phyloP scores from a whole-genome alignment of 73 alveolate species.

The Diophrys appendiculata region DNA sequence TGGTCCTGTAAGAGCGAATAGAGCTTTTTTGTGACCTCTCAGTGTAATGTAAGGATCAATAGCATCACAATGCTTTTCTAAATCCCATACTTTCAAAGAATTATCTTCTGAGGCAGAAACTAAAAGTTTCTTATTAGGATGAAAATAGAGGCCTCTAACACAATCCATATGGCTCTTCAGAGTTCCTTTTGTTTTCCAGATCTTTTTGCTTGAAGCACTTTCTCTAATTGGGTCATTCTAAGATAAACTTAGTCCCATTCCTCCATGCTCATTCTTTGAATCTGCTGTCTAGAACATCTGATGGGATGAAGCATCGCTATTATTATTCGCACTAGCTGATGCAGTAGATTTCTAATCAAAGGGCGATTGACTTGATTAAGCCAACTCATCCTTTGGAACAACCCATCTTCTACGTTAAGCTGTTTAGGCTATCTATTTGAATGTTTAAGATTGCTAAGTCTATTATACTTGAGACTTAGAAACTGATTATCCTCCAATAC shows the following conservation, averaged over 20 bases:
- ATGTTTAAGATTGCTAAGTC: too few species aligned
- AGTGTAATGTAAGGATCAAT: slow-evolving; percentile 76
- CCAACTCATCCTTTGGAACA: neutral
- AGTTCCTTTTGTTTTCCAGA: slow-evolving; percentile 5
- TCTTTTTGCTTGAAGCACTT: neutral
- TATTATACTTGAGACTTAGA: too few species aligned
- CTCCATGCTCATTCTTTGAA: neutral
- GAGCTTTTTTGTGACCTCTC: slow-evolving; percentile 79
- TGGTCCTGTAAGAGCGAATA: slow-evolving; percentile 66
- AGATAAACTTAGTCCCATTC: neutral
- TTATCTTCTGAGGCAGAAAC: slow-evolving; percentile 74
- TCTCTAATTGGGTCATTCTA: slow-evolving; percentile 36
- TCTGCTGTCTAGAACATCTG: neutral
- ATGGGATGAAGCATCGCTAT: neutral
- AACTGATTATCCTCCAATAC: too few species aligned
- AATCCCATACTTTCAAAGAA: slow-evolving; percentile 70
- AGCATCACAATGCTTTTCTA: slow-evolving; percentile 23
- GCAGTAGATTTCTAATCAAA: neutral
- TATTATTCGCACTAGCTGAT: too few species aligned
- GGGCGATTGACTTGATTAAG: too few species aligned
- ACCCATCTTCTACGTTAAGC: slow-evolving; percentile 1
- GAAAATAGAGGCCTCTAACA: neutral
- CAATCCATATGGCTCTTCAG: slow-evolving; percentile 11
- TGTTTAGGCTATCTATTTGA: neutral
- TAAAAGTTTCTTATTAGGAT: neutral